Evolutionary conservation across 208 protist genomes (phyloP).

Genomic region (Leptomonas pyrrhocoris): DNA sequence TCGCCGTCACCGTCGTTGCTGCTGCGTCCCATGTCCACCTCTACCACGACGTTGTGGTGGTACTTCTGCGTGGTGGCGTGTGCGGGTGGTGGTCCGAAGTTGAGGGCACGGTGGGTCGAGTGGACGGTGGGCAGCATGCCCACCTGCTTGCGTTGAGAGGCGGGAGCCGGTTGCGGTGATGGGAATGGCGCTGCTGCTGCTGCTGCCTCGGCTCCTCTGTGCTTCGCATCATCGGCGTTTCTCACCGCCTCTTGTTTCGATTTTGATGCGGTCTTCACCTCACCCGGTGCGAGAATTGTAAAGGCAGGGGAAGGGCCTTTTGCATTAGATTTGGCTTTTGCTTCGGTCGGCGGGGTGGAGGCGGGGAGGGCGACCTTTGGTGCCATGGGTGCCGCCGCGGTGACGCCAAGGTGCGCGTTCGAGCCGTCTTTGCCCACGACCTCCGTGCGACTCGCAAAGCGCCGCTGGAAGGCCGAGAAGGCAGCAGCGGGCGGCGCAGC

Average conservation of each 20-base stretch:
- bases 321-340: background rate
- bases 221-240: too few relatives aligned
- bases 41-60: background rate
- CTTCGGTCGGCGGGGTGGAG: background rate
- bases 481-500: background rate
- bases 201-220: too few relatives aligned
- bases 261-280: too few relatives aligned
- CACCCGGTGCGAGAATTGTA: constrained; percentile 2
- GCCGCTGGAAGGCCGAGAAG: constrained; percentile 54
- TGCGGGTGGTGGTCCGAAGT: background rate
- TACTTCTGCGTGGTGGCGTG: background rate
- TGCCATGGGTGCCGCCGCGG: background rate
- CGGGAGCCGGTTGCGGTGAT: too few relatives aligned
- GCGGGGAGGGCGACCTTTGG: background rate
- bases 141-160: background rate
- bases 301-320: background rate
- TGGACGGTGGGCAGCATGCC: background rate
- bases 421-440: constrained; percentile 60
- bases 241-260: too few relatives aligned
- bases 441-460: constrained; percentile 64
- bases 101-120: background rate
- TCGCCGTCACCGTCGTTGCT: background rate
- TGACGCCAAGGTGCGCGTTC: constrained; percentile 42
- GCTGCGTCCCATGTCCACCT: constrained; percentile 15
- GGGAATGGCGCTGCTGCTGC: background rate